Percentiles rank a stretch among this genome's conserved stretches.
phyloP scores from a whole-genome alignment of 352 stramenopile genomes.

The Phytophthora megakarya region DNA sequence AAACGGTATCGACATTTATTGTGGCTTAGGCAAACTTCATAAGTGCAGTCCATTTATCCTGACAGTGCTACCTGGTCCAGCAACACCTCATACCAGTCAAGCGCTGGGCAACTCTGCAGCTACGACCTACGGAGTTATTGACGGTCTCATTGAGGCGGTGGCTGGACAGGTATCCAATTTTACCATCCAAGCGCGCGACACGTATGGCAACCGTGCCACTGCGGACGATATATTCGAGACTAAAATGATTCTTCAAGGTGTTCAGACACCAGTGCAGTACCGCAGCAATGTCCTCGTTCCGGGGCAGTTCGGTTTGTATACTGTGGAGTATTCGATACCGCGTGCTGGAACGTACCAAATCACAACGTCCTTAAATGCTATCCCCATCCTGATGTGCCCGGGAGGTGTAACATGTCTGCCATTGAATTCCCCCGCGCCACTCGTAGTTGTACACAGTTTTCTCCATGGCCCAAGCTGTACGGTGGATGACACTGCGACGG shows the following conservation, averaged over 20 bases:
- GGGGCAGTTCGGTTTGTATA: constrained; percentile 82
- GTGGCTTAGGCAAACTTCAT: constrained; percentile 83
- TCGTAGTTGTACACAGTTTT: constrained; percentile 90
- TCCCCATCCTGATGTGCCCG: constrained; percentile 92
- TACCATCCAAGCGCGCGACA: constrained; percentile 95
- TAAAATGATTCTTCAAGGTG: constrained; percentile 71
- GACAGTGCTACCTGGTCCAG: constrained; percentile 85
- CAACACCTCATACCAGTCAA: constrained; percentile 89
- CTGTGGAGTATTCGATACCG: constrained; percentile 94
- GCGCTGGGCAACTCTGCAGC: constrained; percentile 68
- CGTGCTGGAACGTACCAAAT: constrained; percentile 88
- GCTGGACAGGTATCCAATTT: constrained; percentile 93
- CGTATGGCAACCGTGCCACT: constrained; percentile 86
- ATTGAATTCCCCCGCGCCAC: constrained; percentile 54
- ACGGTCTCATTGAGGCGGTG: constrained; percentile 91
- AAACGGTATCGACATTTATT: constrained; percentile 95
- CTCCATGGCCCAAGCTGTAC: constrained; percentile 90
- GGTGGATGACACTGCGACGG: constrained; percentile 69
- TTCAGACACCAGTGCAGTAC: constrained; percentile 78
- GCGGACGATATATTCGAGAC: constrained; percentile 71
- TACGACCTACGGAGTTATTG: constrained; percentile 68
- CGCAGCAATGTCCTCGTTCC: constrained; percentile 71
- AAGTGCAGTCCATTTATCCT: constrained; percentile 96
- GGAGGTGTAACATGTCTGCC: constrained; percentile 47
- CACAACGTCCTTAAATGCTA: constrained; percentile 75